phyloP scores from a whole-genome alignment of 108 stramenopile species.

The Fistulifera pelliculosa region DNA sequence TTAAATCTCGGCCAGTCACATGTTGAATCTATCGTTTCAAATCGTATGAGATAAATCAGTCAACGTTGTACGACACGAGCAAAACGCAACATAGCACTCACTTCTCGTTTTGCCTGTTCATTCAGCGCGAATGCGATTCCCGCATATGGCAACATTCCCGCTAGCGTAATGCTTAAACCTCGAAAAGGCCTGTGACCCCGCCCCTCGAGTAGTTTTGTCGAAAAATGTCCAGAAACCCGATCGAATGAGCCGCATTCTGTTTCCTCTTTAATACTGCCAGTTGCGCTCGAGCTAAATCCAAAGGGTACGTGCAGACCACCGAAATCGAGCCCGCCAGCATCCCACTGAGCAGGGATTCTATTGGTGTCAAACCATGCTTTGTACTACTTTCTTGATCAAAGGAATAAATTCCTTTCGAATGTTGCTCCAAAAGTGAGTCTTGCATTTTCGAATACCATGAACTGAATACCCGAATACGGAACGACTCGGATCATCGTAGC shows the following conservation, averaged over 20 bases:
- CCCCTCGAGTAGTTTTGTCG: slow-evolving; percentile 29
- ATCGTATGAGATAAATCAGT: not conserved
- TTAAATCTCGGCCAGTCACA: slow-evolving; percentile 61
- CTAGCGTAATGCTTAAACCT: slow-evolving; percentile 84
- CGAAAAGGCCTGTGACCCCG: slow-evolving; percentile 68
- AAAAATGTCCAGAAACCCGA: slow-evolving; percentile 24
- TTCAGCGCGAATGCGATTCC: slow-evolving; percentile 91
- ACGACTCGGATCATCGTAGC: slow-evolving; percentile 95
- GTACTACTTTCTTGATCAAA: not conserved
- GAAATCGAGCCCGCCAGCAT: slow-evolving; percentile 86
- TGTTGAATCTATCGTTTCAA: slow-evolving; percentile 30
- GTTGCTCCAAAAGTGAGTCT: slow-evolving; percentile 43
- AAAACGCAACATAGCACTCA: slow-evolving; percentile 14
- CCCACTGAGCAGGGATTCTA: slow-evolving; percentile 77
- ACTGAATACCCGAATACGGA: slow-evolving; percentile 95
- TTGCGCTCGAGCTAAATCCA: slow-evolving; percentile 92
- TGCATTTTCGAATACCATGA: slow-evolving; percentile 93
- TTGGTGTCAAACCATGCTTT: slow-evolving; percentile 54
- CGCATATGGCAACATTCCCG: slow-evolving; percentile 95
- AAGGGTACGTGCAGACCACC: slow-evolving; percentile 84
- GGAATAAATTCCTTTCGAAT: slow-evolving; percentile 7
- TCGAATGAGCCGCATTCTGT: slow-evolving; percentile 10
- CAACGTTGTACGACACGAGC: not conserved
- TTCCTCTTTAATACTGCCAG: slow-evolving; percentile 76
- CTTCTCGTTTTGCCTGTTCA: slow-evolving; percentile 84